These are phyloP conservation scores for Amanita pallidorosea DNA, from an alignment of 768 basidiomycete genomes.

Conservation along the genomic window DNA sequence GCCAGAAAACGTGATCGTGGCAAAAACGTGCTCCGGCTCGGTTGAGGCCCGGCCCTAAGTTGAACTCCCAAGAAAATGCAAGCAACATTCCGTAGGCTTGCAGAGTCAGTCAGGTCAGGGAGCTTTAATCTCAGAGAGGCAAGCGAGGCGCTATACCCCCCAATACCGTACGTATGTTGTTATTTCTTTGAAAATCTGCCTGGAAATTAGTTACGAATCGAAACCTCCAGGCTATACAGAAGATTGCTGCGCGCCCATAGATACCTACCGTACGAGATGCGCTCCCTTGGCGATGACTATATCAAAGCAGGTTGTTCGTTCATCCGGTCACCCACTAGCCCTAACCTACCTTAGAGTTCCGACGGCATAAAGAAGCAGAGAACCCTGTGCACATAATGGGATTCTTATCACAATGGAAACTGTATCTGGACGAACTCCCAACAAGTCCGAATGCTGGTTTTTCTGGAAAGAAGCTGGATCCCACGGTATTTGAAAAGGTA, in stretches of 20 bases:
- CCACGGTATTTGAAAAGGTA: conserved; percentile 70
- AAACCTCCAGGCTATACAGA: conserved; percentile 49
- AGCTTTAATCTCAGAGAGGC: conserved; percentile 52
- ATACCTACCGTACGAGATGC: conserved; percentile 64
- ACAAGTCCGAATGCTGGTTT: conserved; percentile 36
- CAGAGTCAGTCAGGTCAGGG: conserved; percentile 44
- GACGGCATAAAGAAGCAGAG: conserved; percentile 62
- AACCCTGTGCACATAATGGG: conserved; percentile 92
- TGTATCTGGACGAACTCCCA: conserved; percentile 72
- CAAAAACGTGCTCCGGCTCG: too few species aligned
- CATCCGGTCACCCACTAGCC: conserved; percentile 1
- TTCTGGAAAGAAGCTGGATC: conserved; percentile 56
- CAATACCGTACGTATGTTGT: conserved; percentile 53
- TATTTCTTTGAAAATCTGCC: not conserved
- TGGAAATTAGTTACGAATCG: not conserved
- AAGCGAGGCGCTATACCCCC: conserved; percentile 66
- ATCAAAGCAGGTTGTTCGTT: conserved; percentile 55
- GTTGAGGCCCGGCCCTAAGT: not conserved
- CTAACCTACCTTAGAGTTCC: conserved; percentile 60
- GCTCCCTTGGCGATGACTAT: conserved; percentile 77
- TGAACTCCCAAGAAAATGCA: conserved; percentile 21
- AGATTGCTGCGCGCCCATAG: conserved; percentile 74
- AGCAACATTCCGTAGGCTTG: conserved; percentile 31
- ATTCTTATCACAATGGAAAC: conserved; percentile 93
- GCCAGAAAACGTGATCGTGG: too few species aligned